phyloP scores from a whole-genome alignment of 2,329 filamentous ascomycete genomes.

The Rhytidhysteron rufulum region DNA sequence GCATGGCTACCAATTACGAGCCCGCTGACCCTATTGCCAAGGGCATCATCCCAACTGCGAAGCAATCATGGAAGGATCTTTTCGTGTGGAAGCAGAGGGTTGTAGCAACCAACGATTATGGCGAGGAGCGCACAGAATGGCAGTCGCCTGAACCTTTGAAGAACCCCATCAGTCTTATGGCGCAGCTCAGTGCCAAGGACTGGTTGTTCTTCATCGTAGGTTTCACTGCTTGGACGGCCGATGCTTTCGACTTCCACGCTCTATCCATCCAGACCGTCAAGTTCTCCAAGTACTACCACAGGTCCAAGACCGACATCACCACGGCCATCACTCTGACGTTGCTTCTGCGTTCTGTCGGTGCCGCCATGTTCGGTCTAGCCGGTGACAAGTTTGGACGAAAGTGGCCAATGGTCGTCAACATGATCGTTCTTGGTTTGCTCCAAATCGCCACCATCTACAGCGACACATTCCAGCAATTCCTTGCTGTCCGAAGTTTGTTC shows the following conservation, averaged over 20 bases:
- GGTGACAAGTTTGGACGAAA: slow-evolving; percentile 79
- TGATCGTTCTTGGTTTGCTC: slow-evolving; percentile 66
- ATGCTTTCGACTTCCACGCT: slow-evolving; percentile 81
- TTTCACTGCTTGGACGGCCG: slow-evolving; percentile 72
- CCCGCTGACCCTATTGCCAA: slow-evolving; percentile 65
- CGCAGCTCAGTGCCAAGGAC: slow-evolving; percentile 59
- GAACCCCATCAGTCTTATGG: slow-evolving; percentile 68
- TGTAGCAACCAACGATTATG: slow-evolving; percentile 60
- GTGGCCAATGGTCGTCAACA: slow-evolving; percentile 79
- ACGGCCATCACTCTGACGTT: slow-evolving; percentile 74
- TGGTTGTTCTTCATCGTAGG: slow-evolving; percentile 76
- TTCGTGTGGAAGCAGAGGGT: slow-evolving; percentile 73
- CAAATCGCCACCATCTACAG: slow-evolving; percentile 78
- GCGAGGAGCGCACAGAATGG: slow-evolving; percentile 66
- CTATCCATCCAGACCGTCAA: slow-evolving; percentile 75
- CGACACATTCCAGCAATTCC: slow-evolving; percentile 66
- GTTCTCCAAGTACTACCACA: slow-evolving; percentile 56
- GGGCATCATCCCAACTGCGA: slow-evolving; percentile 61
- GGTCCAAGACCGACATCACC: slow-evolving; percentile 65
- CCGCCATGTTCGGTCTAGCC: slow-evolving; percentile 70
- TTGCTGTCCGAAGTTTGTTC: slow-evolving; percentile 70
- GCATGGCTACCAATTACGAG: slow-evolving; percentile 37
- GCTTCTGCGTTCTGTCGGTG: slow-evolving; percentile 70
- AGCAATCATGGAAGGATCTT: slow-evolving; percentile 61
- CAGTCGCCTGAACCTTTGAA: slow-evolving; percentile 60